Percentiles rank a stretch among this genome's conserved stretches.
phyloP scores from a whole-genome alignment of 352 stramenopile genomes.

The Aphanomyces stellatus region DNA sequence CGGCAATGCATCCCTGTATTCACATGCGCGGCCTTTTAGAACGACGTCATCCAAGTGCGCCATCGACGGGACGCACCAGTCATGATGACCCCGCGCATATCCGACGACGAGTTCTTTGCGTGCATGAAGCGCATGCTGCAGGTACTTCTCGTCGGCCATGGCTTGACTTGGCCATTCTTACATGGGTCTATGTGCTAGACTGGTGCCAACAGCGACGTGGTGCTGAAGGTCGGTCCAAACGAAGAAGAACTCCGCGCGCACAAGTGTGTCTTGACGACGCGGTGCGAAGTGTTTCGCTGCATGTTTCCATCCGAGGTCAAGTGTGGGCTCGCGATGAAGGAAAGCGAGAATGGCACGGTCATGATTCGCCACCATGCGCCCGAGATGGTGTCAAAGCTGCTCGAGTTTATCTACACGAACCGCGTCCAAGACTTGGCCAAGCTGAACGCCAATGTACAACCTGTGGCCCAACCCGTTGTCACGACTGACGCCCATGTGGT shows the following conservation, averaged over 20 bases:
- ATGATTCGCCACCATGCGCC: constrained; percentile 68
- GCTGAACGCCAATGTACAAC: constrained; percentile 56
- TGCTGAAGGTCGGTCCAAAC: constrained; percentile 57
- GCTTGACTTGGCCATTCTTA: neutral
- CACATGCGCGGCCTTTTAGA: constrained; percentile 27
- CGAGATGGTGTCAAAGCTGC: constrained; percentile 85
- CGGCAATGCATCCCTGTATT: neutral
- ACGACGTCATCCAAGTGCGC: constrained; percentile 79
- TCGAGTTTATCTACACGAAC: constrained; percentile 92
- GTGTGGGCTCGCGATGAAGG: constrained; percentile 39
- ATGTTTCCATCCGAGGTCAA: constrained; percentile 74
- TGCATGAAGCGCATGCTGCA: constrained; percentile 67
- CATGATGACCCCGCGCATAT: constrained; percentile 39
- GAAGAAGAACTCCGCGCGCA: constrained; percentile 55
- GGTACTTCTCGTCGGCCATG: constrained; percentile 23
- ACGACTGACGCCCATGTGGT: neutral
- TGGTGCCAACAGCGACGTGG: constrained; percentile 55
- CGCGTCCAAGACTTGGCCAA: constrained; percentile 68
- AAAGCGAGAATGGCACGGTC: constrained; percentile 74
- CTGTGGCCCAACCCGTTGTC: constrained; percentile 13
- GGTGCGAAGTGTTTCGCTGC: constrained; percentile 84
- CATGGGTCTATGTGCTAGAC: constrained; percentile 28
- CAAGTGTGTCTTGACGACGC: constrained; percentile 63
- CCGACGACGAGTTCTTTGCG: constrained; percentile 63
- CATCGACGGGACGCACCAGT: constrained; percentile 34